These are phyloP conservation scores for Coccomyxa sp. DNA, from an alignment of 139 green algal genomes.

Conservation along the genomic window DNA sequence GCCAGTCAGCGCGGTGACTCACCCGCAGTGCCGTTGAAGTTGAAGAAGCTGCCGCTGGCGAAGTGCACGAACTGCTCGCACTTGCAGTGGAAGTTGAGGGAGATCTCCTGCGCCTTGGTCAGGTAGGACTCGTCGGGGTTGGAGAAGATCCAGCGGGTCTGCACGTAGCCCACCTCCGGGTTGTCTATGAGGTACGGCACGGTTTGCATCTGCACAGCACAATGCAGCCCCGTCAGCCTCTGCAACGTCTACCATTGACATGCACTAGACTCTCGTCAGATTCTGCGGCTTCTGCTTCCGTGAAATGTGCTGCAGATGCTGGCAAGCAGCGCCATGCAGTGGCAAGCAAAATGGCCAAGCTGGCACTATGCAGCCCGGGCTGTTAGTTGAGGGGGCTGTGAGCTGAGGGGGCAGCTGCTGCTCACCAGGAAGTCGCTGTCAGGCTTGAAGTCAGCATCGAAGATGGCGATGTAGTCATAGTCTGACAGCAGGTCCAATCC, in stretches of 20 bases:
- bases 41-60: slow-evolving; percentile 75
- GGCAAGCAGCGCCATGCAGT: not conserved
- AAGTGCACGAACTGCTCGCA: slow-evolving; percentile 80
- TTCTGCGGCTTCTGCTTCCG: too few species aligned
- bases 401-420: not conserved
- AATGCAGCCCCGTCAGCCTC: not conserved
- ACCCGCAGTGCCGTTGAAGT: slow-evolving; percentile 88
- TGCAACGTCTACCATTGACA: too few species aligned
- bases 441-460: slow-evolving; percentile 89
- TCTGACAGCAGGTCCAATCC: slow-evolving; percentile 50
- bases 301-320: too few species aligned
- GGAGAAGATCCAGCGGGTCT: slow-evolving; percentile 78
- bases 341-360: not conserved
- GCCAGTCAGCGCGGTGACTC: slow-evolving; percentile 11
- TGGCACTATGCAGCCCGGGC: too few species aligned
- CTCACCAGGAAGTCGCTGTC: slow-evolving; percentile 69
- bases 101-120: slow-evolving; percentile 73
- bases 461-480: slow-evolving; percentile 74
- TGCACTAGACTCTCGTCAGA: too few species aligned
- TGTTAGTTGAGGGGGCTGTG: too few species aligned
- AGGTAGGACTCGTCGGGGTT: slow-evolving; percentile 84
- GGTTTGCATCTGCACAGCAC: slow-evolving; percentile 24
- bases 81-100: slow-evolving; percentile 82
- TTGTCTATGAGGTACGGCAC: slow-evolving; percentile 58
- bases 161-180: slow-evolving; percentile 66